Conservation (phyloP, 2,329 filamentous ascomycete species). For the Fusarium gaditjirri region DNA sequence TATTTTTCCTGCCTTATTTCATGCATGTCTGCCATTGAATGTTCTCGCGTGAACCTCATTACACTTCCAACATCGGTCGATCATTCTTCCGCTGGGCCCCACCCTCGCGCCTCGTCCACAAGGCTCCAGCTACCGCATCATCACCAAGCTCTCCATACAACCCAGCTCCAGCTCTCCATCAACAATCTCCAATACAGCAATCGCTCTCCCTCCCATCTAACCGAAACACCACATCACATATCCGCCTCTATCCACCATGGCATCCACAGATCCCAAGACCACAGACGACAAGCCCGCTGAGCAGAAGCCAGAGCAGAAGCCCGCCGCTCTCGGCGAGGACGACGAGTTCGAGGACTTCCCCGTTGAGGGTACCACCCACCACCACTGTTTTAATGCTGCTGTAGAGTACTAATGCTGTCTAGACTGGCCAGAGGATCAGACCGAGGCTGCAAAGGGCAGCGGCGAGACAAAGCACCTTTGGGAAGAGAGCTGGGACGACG, state of each 20-base stretch:
- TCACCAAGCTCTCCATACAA: constrained; percentile 23
- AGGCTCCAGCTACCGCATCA: constrained; percentile 39
- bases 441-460: constrained; percentile 77
- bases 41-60: neutral
- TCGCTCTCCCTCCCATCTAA: neutral
- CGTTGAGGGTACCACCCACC: constrained; percentile 77
- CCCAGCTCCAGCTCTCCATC: neutral
- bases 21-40: neutral
- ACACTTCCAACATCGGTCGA: neutral
- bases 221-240: neutral
- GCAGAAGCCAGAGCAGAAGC: constrained; percentile 44
- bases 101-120: constrained; percentile 23
- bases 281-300: constrained; percentile 42
- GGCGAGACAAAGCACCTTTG: constrained; percentile 83
- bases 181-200: neutral
- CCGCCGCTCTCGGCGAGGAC: constrained; percentile 86
- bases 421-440: constrained; percentile 96
- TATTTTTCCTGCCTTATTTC: too few relatives aligned
- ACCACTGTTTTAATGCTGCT: fast-evolving
- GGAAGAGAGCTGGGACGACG: constrained; percentile 99
- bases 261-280: constrained; percentile 43
- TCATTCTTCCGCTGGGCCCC: constrained; percentile 30
- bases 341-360: constrained; percentile 99
- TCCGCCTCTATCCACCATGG: constrained; percentile 16
- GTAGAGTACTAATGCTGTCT: neutral